phyloP scores from a whole-genome alignment of 1,284 basidiomycete species.

The Ceratorhiza oryzae-sativae region DNA sequence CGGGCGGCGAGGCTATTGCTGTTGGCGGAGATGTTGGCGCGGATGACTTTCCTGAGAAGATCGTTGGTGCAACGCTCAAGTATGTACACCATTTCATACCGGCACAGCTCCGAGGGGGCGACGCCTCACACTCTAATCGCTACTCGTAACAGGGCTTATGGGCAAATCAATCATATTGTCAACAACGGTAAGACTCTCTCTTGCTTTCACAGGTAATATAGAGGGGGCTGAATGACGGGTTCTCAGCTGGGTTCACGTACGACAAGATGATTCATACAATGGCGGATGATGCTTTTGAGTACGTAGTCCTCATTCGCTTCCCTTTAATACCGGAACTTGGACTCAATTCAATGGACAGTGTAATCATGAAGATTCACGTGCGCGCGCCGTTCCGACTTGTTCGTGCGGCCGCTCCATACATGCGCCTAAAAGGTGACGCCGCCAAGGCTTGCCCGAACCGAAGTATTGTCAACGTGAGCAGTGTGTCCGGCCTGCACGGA shows the following conservation, averaged over 20 bases:
- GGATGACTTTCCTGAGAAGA: slow-evolving; percentile 80
- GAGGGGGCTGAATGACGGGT: slow-evolving; percentile 6
- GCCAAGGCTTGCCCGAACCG: slow-evolving; percentile 62
- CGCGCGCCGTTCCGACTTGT: slow-evolving; percentile 85
- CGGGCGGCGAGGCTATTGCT: slow-evolving; percentile 74
- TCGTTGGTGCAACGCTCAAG: slow-evolving; percentile 79
- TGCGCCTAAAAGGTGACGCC: slow-evolving; percentile 74
- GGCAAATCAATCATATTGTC: slow-evolving; percentile 85
- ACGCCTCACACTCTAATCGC: background rate
- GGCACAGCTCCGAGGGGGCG: slow-evolving; percentile 17
- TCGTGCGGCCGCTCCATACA: slow-evolving; percentile 82
- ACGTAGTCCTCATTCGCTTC: background rate
- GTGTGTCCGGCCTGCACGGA: slow-evolving; percentile 78
- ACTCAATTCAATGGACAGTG: slow-evolving; percentile 41
- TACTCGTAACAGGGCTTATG: slow-evolving; percentile 63
- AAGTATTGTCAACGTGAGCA: slow-evolving; percentile 79
- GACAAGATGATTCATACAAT: slow-evolving; percentile 63
- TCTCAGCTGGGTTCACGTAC: slow-evolving; percentile 79
- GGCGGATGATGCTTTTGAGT: slow-evolving; percentile 79
- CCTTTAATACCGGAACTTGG: background rate
- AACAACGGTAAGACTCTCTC: slow-evolving; percentile 71
- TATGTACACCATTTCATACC: slow-evolving; percentile 52
- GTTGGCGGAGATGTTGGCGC: slow-evolving; percentile 80
- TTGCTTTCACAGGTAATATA: slow-evolving; percentile 14
- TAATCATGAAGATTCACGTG: slow-evolving; percentile 83